phyloP scores from a whole-genome alignment of 108 stramenopile species.

The Nitzschia palea region DNA sequence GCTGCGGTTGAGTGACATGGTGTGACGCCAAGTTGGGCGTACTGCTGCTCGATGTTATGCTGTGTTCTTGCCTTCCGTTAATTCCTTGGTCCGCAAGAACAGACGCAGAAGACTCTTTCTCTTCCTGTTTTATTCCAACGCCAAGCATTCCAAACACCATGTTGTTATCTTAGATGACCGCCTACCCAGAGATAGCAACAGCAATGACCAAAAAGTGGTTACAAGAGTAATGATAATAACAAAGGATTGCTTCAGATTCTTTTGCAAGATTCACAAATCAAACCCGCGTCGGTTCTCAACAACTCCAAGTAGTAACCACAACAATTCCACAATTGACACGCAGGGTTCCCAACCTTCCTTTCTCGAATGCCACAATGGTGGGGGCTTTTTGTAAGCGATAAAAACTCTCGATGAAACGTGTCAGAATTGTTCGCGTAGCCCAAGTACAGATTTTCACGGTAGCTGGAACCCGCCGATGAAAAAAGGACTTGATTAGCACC shows the following conservation, averaged over 20 bases:
- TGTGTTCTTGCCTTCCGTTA: not conserved
- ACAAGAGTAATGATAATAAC: not conserved
- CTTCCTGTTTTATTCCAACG: slow-evolving; percentile 1
- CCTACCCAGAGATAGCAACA: not conserved
- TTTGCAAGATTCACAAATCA: not conserved
- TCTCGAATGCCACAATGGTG: no score
- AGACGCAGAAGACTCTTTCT: not conserved
- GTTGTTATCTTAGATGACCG: not conserved
- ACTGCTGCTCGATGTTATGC: slow-evolving; percentile 4
- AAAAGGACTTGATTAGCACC: not conserved
- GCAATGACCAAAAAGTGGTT: not conserved
- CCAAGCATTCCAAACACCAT: slow-evolving; percentile 8
- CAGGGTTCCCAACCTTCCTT: not conserved
- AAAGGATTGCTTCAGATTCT: not conserved
- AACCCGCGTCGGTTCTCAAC: not conserved
- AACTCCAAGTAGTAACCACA: not conserved
- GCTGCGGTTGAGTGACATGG: not conserved
- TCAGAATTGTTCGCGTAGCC: not conserved
- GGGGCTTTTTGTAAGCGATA: no score
- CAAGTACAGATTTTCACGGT: not conserved
- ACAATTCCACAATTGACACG: not conserved
- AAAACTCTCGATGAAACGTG: not conserved
- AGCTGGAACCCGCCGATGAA: not conserved
- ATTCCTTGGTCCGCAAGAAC: not conserved
- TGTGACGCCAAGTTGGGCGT: not conserved